Evolutionary conservation across 2,329 filamentous ascomycete species (phyloP), one percentile per base, ranked within the genome.

Genomic region (Ophiostoma himal-ulmi): DNA sequence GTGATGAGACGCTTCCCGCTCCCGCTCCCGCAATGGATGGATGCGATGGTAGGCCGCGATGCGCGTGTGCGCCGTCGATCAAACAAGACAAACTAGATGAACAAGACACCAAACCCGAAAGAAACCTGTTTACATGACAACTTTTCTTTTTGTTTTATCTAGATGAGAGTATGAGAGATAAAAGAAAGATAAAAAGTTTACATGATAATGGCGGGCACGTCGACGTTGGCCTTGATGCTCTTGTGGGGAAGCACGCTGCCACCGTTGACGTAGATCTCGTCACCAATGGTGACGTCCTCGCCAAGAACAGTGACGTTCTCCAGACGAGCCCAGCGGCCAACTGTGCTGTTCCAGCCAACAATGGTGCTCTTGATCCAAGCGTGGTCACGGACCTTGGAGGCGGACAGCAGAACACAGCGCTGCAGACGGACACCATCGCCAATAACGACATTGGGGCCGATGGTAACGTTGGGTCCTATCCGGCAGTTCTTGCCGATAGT

Each of bases 291-390:
- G 69, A 99, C 94, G 79, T 99, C 94, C 82, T 99, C 95, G 75
- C 94, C 95, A 26, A 99, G 87, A 69, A 99, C 94, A n/a, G 92
- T 94, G 60, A 98, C 94, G 78, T 99, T 99, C 86, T 99, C 95
- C 74, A 98, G 85, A 75, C 94, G 91, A 71, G 94, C 94, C 94
- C 94, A 99, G 79, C 91, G 91, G 78, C 94, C 94, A 71, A 99
- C 93, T 48, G 89, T 91, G 84, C 93, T 96, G 86, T 97, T 97
- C 94, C 94, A 99, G 78, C 94, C 94, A 69, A 98, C 93, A 80
- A 99, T 98, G 77, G 94, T 95, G 79, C 92, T 96, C 89, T 98
- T 98, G 81, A 99, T 88, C 94, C 94, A 98, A 67, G 95, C 95
- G 80, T 99, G 94, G 79, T 99, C 95, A 87, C 97, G 97, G 82